Evolutionary conservation across 768 basidiomycete species (phyloP), one percentile per base, ranked within the genome.

Genomic region (Auriscalpium orientale): DNA sequence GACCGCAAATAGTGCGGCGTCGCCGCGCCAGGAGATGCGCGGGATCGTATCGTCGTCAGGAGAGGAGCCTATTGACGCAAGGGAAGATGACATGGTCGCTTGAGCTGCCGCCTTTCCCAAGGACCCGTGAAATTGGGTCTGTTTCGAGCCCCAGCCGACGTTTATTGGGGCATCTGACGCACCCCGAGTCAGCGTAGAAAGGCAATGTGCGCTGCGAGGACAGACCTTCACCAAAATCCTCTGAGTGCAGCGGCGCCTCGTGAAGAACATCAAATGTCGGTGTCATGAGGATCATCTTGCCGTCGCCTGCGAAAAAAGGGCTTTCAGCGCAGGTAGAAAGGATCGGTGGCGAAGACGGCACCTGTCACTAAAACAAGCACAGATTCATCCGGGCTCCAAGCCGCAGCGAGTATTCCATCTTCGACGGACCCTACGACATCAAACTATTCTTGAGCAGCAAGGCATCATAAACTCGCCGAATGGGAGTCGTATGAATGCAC

Each of bases 61-160:
- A 60, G 82, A 85, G 8, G 76, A 72, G 20, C 79, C 78, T 18
- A 80, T 72, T 35, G 70, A 65, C 37, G 71, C 63, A 15, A 71
- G 62, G 12, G 68, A 59, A 6, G 78, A 72, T 1, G 53, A 20
- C 28, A 58, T 60, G 11, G 70, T 61, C 28, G 79, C 76, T 59
- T 82, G 79, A 0, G 91, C 90, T 21, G 89, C 88, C 2, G 80
- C 72, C 68, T 98, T 98, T 16, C 97, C 95, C 4, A 92, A 75
- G 0, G 94, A 95, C 10, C 97, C 97, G 62, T 98, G 94, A 67
- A 99, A 99, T 65, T 99, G 97, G 0, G 97, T 98, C 67, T 89
- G 80, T 66, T 95, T 95, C 2, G 90, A 89, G 43, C 97, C 97
- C 97, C 97, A 99, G 15, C 97, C 97, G 57, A 98, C 92, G 63